Percentiles rank a stretch among this genome's conserved stretches.
These are phyloP conservation scores for Colletotrichum truncatum DNA, from an alignment of 2,329 filamentous ascomycete species.

Conservation along the genomic window DNA sequence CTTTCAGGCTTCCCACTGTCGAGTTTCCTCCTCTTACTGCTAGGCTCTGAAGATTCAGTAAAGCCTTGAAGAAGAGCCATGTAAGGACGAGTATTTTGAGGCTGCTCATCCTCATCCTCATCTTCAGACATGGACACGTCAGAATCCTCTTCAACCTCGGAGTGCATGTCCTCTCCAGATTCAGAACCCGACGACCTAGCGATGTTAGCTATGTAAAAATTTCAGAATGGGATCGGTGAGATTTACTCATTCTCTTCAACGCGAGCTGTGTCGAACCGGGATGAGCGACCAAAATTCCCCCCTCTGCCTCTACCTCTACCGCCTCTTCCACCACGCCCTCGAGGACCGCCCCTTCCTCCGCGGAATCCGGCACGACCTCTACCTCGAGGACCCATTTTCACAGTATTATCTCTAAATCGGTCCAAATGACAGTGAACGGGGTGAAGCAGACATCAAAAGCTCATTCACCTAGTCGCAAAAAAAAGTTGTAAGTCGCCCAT, in stretches of 20 bases:
- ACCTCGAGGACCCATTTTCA: conserved; percentile 35
- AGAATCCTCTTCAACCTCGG: conserved; percentile 48
- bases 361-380: conserved; percentile 37
- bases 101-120: conserved; percentile 50
- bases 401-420: not conserved
- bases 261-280: conserved; percentile 45
- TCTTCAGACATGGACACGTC: conserved; percentile 50
- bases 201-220: not conserved
- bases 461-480: conserved; percentile 12
- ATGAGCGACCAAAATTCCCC: conserved; percentile 48
- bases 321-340: conserved; percentile 44
- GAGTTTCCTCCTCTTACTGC: conserved; percentile 67
- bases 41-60: conserved; percentile 53
- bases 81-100: conserved; percentile 58
- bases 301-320: conserved; percentile 42
- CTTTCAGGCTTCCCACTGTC: conserved; percentile 43
- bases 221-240: not conserved
- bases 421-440: not conserved
- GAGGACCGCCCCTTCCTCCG: conserved; percentile 31
- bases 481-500: conserved; percentile 31
- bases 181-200: conserved; percentile 34
- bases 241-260: conserved; percentile 53
- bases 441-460: not conserved
- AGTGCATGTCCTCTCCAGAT: conserved; percentile 38
- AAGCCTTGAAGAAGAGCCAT: conserved; percentile 67